Conservation (phyloP, 805 yeast species). For the Isabelozyma pseudorhagii region DNA sequence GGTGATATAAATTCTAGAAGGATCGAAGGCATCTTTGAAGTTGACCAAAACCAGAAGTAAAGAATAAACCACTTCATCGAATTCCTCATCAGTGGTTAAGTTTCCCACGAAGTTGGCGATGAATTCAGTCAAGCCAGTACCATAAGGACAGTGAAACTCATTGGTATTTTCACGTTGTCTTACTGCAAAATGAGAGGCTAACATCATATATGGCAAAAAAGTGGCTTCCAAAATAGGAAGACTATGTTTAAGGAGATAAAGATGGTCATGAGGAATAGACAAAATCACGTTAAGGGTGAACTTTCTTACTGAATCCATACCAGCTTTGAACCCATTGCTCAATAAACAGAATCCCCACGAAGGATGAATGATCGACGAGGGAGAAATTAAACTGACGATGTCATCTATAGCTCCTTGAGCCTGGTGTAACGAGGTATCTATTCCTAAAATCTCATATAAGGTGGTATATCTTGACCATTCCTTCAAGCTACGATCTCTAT, state of each 20-base stretch:
- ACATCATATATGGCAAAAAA: slow-evolving; percentile 59
- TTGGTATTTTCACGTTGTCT: slow-evolving; percentile 23
- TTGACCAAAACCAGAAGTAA: slow-evolving; percentile 45
- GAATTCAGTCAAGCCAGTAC: slow-evolving; percentile 47
- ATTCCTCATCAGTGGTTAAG: slow-evolving; percentile 21
- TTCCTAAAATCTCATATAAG: slow-evolving; percentile 72
- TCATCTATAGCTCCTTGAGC: slow-evolving; percentile 73
- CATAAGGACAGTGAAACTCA: slow-evolving; percentile 52
- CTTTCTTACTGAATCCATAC: slow-evolving; percentile 74
- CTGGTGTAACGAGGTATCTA: slow-evolving; percentile 85
- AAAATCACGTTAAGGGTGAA: slow-evolving; percentile 57
- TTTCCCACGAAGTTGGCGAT: slow-evolving; percentile 34
- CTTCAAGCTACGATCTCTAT: slow-evolving; percentile 27
- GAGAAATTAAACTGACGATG: slow-evolving; percentile 50
- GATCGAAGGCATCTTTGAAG: slow-evolving; percentile 57
- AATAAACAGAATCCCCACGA: slow-evolving; percentile 75
- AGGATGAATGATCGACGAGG: slow-evolving; percentile 51
- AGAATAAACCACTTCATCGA: slow-evolving; percentile 19
- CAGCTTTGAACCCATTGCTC: slow-evolving; percentile 70
- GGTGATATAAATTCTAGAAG: slow-evolving; percentile 60
- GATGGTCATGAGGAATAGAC: slow-evolving; percentile 44
- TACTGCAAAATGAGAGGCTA: slow-evolving; percentile 58
- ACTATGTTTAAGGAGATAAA: slow-evolving; percentile 32
- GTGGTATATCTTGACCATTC: slow-evolving; percentile 76
- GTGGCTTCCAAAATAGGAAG: slow-evolving; percentile 43